phyloP scores from a whole-genome alignment of 805 yeast genomes.

The Metahyphopichia silvanorum region DNA sequence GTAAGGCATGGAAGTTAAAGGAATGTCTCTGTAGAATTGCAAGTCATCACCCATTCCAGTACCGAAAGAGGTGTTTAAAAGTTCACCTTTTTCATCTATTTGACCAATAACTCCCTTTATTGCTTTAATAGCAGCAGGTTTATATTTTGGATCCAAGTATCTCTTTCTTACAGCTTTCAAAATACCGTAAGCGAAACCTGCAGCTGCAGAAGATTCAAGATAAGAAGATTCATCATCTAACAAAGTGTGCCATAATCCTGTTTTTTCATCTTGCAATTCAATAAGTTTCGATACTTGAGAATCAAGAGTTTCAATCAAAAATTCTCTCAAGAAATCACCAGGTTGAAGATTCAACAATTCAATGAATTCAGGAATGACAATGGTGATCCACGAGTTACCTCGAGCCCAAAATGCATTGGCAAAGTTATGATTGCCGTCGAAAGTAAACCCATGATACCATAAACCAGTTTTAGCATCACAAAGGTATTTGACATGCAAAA shows the following conservation, averaged over 20 bases:
- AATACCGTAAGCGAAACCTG: constrained; percentile 36
- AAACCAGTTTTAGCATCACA: constrained; percentile 26
- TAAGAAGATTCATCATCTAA: constrained; percentile 26
- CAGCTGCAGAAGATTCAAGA: constrained; percentile 30
- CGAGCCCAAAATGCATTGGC: constrained; percentile 33
- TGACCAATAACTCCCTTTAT: constrained; percentile 25
- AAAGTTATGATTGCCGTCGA: constrained; percentile 20
- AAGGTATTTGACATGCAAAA: constrained; percentile 28
- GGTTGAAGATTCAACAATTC: constrained; percentile 23
- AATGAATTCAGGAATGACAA: constrained; percentile 33
- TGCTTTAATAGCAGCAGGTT: constrained; percentile 23
- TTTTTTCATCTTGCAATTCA: constrained; percentile 19
- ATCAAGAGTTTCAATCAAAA: constrained; percentile 24
- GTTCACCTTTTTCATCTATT: constrained; percentile 27
- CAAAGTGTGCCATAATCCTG: constrained; percentile 33
- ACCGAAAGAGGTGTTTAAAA: constrained; percentile 31
- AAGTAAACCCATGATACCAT: constrained; percentile 32
- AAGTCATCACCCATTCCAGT: constrained; percentile 31
- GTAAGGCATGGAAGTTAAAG: constrained; percentile 32
- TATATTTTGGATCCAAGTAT: constrained; percentile 19
- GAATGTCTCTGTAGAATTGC: constrained; percentile 31
- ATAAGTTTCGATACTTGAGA: constrained; percentile 24
- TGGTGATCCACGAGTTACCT: constrained; percentile 35
- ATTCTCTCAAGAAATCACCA: constrained; percentile 24
- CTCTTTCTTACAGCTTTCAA: constrained; percentile 26